Evolutionary conservation across 1,284 basidiomycete genomes (phyloP), one percentile per base, ranked within the genome.

Genomic region (Cryptococcus sp.): DNA sequence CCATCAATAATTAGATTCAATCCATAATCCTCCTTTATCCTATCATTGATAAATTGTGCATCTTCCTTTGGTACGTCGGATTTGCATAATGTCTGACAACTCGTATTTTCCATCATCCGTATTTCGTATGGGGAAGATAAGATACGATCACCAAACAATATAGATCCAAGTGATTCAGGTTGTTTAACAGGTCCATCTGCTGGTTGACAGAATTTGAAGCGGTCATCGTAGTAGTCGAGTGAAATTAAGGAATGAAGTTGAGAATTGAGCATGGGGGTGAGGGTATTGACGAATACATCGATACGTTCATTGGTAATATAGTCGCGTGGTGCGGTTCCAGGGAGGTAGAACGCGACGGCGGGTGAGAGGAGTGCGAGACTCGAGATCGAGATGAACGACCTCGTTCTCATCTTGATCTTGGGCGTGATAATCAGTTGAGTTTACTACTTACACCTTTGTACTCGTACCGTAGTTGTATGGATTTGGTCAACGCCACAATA

Each of bases 1-100:
- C 93, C 93, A 66, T 98, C 93, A 43, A 98, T 80, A 50, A 98
- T 84, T 85, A 92, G 94, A 69, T 97, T 97, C 57, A 97, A 77
- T 0, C 91, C 90, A 68, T 97, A 98, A 67, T 92, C 88, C 70
- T 97, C 91, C 44, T 81, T 80, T 69, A 98, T 94, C 47, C 91
- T 85, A n/a, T 71, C 85, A 64, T 96, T 96, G 71, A 98, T 86
- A 72, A 96, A 96, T 57, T 82, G 84, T 18, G 87, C 85, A 59
- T 94, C 86, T 53, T 87, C 82, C 18, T 78, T 77, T 0, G 83
- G 80, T 13, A 96, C 80, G 23, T 78, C 76, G 10, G 79, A 73
- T 23, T 76, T 78, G 73, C 94, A 98, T 3, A 98, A 80, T 11
- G 81, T 81, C 61, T 82, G 80, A 70, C 94, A 98, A 2, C 85